These are phyloP conservation scores for Teunomyces tritomae DNA, from an alignment of 805 yeast genomes.

Conservation along the genomic window DNA sequence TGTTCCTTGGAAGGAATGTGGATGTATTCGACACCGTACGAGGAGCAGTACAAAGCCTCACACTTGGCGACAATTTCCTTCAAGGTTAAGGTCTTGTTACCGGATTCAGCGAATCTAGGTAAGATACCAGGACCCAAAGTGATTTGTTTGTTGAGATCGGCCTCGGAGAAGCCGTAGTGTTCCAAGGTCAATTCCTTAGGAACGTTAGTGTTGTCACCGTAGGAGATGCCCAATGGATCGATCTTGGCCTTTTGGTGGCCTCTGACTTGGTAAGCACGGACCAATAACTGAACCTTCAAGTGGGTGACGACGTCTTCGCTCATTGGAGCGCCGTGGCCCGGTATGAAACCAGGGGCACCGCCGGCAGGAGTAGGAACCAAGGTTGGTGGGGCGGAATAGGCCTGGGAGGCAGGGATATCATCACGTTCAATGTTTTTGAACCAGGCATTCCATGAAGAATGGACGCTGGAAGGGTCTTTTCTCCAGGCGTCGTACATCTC, in stretches of 20 bases:
- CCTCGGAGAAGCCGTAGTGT: slow-evolving; percentile 86
- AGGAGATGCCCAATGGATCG: slow-evolving; percentile 92
- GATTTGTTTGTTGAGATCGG: slow-evolving; percentile 78
- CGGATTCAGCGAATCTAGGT: slow-evolving; percentile 78
- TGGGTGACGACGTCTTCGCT: slow-evolving; percentile 75
- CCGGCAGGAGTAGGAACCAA: slow-evolving; percentile 79
- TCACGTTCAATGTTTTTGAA: slow-evolving; percentile 84
- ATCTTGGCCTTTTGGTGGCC: slow-evolving; percentile 95
- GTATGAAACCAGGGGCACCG: slow-evolving; percentile 59
- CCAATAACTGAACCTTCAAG: slow-evolving; percentile 91
- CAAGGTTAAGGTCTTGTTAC: slow-evolving; percentile 64
- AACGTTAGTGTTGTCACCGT: slow-evolving; percentile 62
- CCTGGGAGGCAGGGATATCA: slow-evolving; percentile 65
- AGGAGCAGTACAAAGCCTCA: slow-evolving; percentile 81
- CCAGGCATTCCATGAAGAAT: slow-evolving; percentile 95
- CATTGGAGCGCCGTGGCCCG: slow-evolving; percentile 44
- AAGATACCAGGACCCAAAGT: slow-evolving; percentile 96
- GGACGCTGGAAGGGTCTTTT: slow-evolving; percentile 86
- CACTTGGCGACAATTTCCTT: slow-evolving; percentile 75
- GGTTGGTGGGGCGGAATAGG: slow-evolving; percentile 91
- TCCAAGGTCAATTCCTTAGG: slow-evolving; percentile 91
- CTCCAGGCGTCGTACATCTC: slow-evolving; percentile 98
- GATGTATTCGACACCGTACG: slow-evolving; percentile 92
- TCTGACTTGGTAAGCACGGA: slow-evolving; percentile 97
- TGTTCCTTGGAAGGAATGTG: slow-evolving; percentile 94